phyloP scores from a whole-genome alignment of 257 asterid genomes.

The Apocynum venetum region DNA sequence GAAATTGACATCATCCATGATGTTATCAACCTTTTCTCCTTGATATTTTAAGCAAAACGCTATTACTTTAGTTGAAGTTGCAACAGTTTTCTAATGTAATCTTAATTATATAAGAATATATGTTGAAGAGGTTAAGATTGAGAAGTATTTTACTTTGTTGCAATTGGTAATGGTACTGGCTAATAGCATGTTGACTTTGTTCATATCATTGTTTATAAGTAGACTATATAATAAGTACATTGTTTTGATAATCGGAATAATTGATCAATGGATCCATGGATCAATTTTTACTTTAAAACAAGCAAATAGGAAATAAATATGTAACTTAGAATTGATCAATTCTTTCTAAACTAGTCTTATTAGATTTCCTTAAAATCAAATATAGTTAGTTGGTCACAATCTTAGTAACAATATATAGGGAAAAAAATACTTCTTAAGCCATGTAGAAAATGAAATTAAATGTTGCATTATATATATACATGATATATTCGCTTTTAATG shows the following conservation, averaged over 20 bases:
- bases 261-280: neutral
- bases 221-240: neutral
- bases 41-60: neutral
- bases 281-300: neutral
- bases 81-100: neutral
- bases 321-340: too few relatives aligned
- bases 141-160: neutral
- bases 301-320: too few relatives aligned
- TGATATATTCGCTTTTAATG: too few relatives aligned
- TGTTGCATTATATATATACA: too few relatives aligned
- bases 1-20: conserved; percentile 35
- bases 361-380: too few relatives aligned
- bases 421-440: too few relatives aligned
- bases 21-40: conserved; percentile 7
- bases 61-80: neutral
- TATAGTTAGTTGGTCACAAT: too few relatives aligned
- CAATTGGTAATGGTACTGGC: neutral
- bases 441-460: too few relatives aligned
- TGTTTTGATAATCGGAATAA: neutral
- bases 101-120: neutral
- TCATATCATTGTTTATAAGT: neutral
- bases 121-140: neutral
- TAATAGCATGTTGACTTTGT: neutral
- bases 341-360: too few relatives aligned
- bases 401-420: too few relatives aligned